A percentile compares a stretch with the other conserved stretches of the same genome.
Evolutionary conservation across 169 alveolate species (phyloP).

Genomic region (Miamiensis avidus): DNA sequence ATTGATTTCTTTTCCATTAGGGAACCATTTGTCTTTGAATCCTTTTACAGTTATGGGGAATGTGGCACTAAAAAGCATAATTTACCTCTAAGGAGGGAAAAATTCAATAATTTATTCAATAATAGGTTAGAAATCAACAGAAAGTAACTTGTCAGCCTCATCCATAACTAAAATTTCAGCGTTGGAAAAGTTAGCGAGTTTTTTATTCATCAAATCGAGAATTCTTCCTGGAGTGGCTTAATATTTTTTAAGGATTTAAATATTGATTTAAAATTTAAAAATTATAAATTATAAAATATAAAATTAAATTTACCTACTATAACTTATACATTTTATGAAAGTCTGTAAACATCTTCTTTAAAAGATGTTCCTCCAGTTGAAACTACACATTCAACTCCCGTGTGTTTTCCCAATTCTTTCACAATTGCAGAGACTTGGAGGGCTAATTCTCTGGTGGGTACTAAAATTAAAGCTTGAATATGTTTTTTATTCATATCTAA

Average conservation of each 20-base stretch:
- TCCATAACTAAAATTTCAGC: constrained; percentile 95
- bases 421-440: constrained; percentile 95
- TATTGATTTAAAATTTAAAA: no score
- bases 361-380: constrained; percentile 99
- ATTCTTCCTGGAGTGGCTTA: constrained; percentile 98
- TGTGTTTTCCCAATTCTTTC: constrained; percentile 96
- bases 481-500: constrained; percentile 79
- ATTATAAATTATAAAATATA: not conserved
- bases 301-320: constrained; percentile 90
- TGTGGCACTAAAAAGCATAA: constrained; percentile 98
- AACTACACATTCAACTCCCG: constrained; percentile 98
- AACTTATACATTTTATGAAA: constrained; percentile 95
- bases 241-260: no score
- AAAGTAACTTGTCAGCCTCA: constrained; percentile 98
- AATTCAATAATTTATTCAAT: constrained; percentile 94
- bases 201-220: constrained; percentile 95
- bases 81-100: constrained; percentile 85
- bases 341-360: constrained; percentile 95
- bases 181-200: constrained; percentile 90
- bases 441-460: constrained; percentile 98
- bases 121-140: constrained; percentile 97
- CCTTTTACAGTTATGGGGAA: constrained; percentile 97
- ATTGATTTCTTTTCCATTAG: constrained; percentile 97
- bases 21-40: constrained; percentile 93
- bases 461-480: constrained; percentile 91